These are phyloP conservation scores for Blastobotrys ciferrii DNA, from an alignment of 1,139 yeast species.

Conservation along the genomic window DNA sequence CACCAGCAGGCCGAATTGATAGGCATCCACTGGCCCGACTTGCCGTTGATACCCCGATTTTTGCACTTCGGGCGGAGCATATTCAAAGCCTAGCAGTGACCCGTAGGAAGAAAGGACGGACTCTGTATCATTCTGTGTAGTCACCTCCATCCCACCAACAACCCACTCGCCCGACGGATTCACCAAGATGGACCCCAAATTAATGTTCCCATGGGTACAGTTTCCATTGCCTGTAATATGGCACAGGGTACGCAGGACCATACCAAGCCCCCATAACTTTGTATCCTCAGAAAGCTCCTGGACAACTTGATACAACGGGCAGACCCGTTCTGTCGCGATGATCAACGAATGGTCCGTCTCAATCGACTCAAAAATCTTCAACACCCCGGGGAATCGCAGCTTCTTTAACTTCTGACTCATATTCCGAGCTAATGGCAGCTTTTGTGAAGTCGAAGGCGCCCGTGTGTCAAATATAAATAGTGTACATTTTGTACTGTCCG, in stretches of 20 bases:
- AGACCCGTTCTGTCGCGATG: slow-evolving; percentile 73
- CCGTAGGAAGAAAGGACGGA: slow-evolving; percentile 30
- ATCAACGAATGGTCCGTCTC: slow-evolving; percentile 59
- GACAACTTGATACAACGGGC: slow-evolving; percentile 47
- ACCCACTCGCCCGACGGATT: slow-evolving; percentile 79
- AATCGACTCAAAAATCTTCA: slow-evolving; percentile 62
- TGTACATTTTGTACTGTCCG: slow-evolving; percentile 45
- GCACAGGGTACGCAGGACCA: slow-evolving; percentile 19
- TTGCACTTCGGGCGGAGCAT: slow-evolving; percentile 47
- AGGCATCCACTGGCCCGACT: slow-evolving; percentile 52
- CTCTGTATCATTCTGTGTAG: slow-evolving; percentile 41
- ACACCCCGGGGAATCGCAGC: slow-evolving; percentile 75
- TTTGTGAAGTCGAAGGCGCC: slow-evolving; percentile 41
- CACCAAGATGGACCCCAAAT: slow-evolving; percentile 53
- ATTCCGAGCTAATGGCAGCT: slow-evolving; percentile 56
- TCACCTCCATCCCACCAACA: slow-evolving; percentile 76
- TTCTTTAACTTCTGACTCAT: slow-evolving; percentile 63
- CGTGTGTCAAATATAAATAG: slow-evolving; percentile 62
- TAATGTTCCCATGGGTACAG: slow-evolving; percentile 65
- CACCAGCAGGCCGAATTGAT: slow-evolving; percentile 58
- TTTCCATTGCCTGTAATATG: slow-evolving; percentile 58
- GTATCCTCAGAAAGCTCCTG: slow-evolving; percentile 35
- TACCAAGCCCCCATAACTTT: slow-evolving; percentile 57
- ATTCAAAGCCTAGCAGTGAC: slow-evolving; percentile 34
- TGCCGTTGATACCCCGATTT: slow-evolving; percentile 43